These are phyloP conservation scores for Dalechampia spathulata DNA, from an alignment of 441 rosid species.

Conservation along the genomic window DNA sequence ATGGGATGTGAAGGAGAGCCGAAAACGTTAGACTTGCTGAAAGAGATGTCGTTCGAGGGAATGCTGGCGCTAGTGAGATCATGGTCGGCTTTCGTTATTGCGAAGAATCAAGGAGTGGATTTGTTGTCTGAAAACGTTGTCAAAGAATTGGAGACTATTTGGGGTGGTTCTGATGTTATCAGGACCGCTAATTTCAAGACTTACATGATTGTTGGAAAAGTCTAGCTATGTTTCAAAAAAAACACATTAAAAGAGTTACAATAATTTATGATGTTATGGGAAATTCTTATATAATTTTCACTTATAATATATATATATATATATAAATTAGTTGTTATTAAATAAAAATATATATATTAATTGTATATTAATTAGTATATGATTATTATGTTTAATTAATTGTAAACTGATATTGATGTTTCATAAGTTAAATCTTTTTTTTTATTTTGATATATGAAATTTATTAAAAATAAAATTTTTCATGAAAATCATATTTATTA, in stretches of 20 bases:
- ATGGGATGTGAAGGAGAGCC: conserved; percentile 54
- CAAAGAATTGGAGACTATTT: conserved; percentile 42
- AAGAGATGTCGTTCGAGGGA: conserved; percentile 41
- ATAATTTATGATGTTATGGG: too few relatives aligned
- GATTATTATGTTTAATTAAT: too few relatives aligned
- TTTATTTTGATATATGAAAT: too few relatives aligned
- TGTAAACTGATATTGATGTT: too few relatives aligned
- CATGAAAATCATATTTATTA: too few relatives aligned
- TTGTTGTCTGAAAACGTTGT: conserved; percentile 40
- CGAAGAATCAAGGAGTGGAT: conserved; percentile 51
- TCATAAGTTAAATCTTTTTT: too few relatives aligned
- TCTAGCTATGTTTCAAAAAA: conserved; percentile 4
- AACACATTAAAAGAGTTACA: too few relatives aligned
- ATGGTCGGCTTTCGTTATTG: conserved; percentile 43
- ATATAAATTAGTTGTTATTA: too few relatives aligned
- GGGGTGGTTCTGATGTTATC: conserved; percentile 50
- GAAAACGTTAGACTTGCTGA: conserved; percentile 33
- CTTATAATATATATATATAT: too few relatives aligned
- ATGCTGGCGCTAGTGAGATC: conserved; percentile 34
- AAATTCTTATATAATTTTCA: neutral
- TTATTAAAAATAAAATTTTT: too few relatives aligned
- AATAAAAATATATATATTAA: too few relatives aligned
- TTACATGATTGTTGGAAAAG: conserved; percentile 53
- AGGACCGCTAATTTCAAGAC: conserved; percentile 41
- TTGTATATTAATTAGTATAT: too few relatives aligned